Conservation (phyloP, 1,139 yeast species). For the Nakaseomyces nivariensis region DNA sequence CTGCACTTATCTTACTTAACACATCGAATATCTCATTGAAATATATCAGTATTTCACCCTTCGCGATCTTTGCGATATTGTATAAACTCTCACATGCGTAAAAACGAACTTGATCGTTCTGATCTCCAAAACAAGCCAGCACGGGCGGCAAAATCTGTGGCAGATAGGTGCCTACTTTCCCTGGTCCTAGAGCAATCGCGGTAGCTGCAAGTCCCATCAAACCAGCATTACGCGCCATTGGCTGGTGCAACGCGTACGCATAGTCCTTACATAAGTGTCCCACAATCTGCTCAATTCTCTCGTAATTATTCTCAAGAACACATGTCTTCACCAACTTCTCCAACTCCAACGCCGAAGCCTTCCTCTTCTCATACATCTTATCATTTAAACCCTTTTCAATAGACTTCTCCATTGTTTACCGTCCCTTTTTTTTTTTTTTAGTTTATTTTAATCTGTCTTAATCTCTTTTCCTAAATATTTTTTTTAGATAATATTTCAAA, state of each 20-base stretch:
- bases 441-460: background rate
- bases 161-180: slow-evolving; percentile 60
- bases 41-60: slow-evolving; percentile 84
- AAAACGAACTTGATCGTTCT: slow-evolving; percentile 90
- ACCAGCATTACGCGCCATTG: slow-evolving; percentile 69
- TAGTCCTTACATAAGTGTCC: slow-evolving; percentile 59
- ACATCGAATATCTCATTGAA: slow-evolving; percentile 95
- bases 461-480: background rate
- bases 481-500: background rate
- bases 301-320: slow-evolving; percentile 56
- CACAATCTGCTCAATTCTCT: slow-evolving; percentile 57
- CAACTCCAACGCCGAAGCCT: slow-evolving; percentile 85
- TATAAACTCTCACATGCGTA: slow-evolving; percentile 95
- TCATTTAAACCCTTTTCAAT: slow-evolving; percentile 79
- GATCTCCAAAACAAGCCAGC: slow-evolving; percentile 91
- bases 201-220: slow-evolving; percentile 69
- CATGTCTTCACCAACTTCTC: slow-evolving; percentile 73
- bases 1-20: slow-evolving; percentile 81
- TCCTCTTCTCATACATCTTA: slow-evolving; percentile 86
- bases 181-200: slow-evolving; percentile 66
- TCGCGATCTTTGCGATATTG: slow-evolving; percentile 92
- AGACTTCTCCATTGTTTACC: slow-evolving; percentile 44
- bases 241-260: slow-evolving; percentile 69
- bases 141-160: slow-evolving; percentile 90
- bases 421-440: too few species aligned